phyloP scores from a whole-genome alignment of 78 protist genomes.

The Dictyostelium firmibasis region DNA sequence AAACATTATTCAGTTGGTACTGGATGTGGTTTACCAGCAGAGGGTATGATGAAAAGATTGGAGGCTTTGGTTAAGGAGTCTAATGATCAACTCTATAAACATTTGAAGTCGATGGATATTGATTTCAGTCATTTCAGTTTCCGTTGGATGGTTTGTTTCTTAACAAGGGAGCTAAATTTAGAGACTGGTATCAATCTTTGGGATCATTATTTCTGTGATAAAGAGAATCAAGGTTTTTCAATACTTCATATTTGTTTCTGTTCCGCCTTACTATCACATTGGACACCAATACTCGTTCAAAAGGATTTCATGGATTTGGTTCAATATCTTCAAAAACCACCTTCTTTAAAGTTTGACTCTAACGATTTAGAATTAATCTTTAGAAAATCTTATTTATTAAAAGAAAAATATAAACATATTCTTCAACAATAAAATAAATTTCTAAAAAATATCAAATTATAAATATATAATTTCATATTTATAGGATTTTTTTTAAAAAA shows the following conservation, averaged over 20 bases:
- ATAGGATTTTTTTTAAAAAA: no score
- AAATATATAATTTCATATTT: no score
- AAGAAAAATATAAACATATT: conserved; percentile 2
- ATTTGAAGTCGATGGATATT: conserved; percentile 5
- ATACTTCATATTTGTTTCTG: conserved; percentile 58
- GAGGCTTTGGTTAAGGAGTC: conserved; percentile 41
- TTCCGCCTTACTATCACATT: conserved; percentile 9
- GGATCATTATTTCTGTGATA: conserved; percentile 70
- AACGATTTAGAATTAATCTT: conserved; percentile 19
- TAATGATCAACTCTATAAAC: conserved; percentile 49
- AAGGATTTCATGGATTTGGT: conserved; percentile 75
- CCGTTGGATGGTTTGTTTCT: conserved; percentile 78
- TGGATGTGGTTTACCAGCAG: conserved; percentile 77
- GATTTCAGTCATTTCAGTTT: conserved; percentile 75
- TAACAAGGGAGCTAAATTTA: conserved; percentile 32
- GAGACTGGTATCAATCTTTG: conserved; percentile 67
- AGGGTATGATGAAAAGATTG: conserved; percentile 61
- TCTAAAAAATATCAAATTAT: no score
- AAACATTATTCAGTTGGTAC: conserved; percentile 49
- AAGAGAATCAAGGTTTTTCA: conserved; percentile 65
- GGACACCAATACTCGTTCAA: conserved; percentile 18
- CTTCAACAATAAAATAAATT: neutral
- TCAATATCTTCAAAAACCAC: conserved; percentile 44
- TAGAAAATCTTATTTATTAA: conserved; percentile 7
- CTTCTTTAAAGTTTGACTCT: neutral